Evolutionary conservation across 2,329 filamentous ascomycete species (phyloP).

Genomic region (Coniella lustricola): DNA sequence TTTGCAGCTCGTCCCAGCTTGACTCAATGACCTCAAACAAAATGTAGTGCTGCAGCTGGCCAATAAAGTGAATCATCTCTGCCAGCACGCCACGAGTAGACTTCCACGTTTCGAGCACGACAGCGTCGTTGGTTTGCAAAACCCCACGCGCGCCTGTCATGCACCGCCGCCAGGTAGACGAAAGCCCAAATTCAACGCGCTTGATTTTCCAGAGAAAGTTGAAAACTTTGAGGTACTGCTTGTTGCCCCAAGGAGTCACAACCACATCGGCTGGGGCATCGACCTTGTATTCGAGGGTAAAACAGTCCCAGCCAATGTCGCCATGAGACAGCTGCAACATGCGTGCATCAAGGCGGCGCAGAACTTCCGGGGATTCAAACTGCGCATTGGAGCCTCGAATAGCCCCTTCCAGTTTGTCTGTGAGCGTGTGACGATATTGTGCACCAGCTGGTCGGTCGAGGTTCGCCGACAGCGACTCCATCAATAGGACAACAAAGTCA

Average conservation of each 20-base stretch:
- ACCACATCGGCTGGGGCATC: constrained; percentile 95
- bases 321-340: constrained; percentile 96
- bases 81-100: constrained; percentile 79
- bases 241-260: constrained; percentile 89
- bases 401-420: constrained; percentile 94
- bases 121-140: constrained; percentile 63
- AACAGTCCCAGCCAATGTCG: constrained; percentile 98
- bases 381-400: constrained; percentile 97
- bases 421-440: constrained; percentile 93
- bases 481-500: constrained; percentile 92
- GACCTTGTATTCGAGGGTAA: constrained; percentile 97
- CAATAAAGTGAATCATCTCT: constrained; percentile 98
- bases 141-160: constrained; percentile 95
- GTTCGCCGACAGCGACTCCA: constrained; percentile 91
- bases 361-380: constrained; percentile 85
- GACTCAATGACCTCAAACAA: constrained; percentile 97
- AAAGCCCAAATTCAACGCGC: constrained; percentile 88
- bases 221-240: constrained; percentile 97
- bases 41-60: constrained; percentile 97
- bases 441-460: constrained; percentile 92
- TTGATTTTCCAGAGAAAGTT: constrained; percentile 99
- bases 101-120: constrained; percentile 79
- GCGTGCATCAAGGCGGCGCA: constrained; percentile 87
- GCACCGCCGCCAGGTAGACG: constrained; percentile 86
- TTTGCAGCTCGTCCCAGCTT: constrained; percentile 86